Evolutionary conservation across 768 basidiomycete species (phyloP).

Genomic region (Xerocomellus amylosporus): DNA sequence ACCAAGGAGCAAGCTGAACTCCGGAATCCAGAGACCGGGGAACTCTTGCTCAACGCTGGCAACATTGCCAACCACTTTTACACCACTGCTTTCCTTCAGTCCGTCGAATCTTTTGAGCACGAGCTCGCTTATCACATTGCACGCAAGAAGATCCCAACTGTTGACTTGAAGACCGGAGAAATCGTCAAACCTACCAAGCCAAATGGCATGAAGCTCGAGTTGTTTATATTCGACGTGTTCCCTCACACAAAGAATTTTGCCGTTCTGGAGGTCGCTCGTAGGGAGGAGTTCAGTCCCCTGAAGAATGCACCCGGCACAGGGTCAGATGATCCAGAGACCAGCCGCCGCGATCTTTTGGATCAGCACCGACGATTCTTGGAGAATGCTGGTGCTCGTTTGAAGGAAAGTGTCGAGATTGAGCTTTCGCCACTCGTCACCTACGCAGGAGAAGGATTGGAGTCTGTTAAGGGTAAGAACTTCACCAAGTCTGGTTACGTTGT

Average conservation of each 20-base stretch:
- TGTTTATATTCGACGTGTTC: constrained; percentile 99
- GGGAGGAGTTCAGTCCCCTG: constrained; percentile 93
- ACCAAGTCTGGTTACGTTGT: constrained; percentile 70
- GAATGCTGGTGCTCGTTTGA: constrained; percentile 68
- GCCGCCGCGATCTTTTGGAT: constrained; percentile 81
- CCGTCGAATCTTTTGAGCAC: constrained; percentile 77
- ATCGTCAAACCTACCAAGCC: constrained; percentile 77
- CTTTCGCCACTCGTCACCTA: constrained; percentile 87
- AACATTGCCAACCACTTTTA: constrained; percentile 99
- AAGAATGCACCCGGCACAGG: constrained; percentile 96
- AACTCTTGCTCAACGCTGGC: constrained; percentile 87
- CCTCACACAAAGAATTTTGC: constrained; percentile 81
- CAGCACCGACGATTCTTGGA: constrained; percentile 88
- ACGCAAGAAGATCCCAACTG: constrained; percentile 90
- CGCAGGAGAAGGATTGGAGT: constrained; percentile 86
- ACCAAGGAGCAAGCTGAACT: constrained; percentile 81
- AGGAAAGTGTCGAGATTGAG: constrained; percentile 81
- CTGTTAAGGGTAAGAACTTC: constrained; percentile 73
- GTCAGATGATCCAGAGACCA: constrained; percentile 87
- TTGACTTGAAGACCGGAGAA: constrained; percentile 68
- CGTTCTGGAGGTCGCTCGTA: constrained; percentile 83
- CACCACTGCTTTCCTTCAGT: constrained; percentile 78
- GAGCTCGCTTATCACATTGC: constrained; percentile 97
- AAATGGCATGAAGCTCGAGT: constrained; percentile 99
- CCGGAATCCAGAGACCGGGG: constrained; percentile 63